Percentiles rank a stretch among this genome's conserved stretches.
Evolutionary conservation across 345 rosid species (phyloP).

Genomic region (Eucalyptus sp.): DNA sequence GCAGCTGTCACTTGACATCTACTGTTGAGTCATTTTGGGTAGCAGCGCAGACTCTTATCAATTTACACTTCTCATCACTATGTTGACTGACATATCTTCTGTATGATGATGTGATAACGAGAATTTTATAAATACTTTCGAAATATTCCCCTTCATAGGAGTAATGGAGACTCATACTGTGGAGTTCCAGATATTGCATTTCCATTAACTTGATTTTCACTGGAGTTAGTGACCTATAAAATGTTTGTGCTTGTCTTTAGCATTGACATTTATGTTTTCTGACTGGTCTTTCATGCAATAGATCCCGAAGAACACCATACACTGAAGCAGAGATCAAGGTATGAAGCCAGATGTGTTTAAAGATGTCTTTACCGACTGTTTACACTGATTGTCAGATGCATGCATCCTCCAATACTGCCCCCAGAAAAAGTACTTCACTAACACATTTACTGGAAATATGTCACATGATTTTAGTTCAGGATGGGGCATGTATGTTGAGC

Average conservation of each 20-base stretch:
- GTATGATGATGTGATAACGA: background rate
- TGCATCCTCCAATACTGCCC: background rate
- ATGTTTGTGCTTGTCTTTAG: background rate
- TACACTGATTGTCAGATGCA: background rate
- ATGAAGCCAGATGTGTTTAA: background rate
- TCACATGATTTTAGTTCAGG: background rate
- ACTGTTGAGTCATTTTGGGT: background rate
- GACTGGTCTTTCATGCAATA: background rate
- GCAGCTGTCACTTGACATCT: background rate
- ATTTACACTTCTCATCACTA: background rate
- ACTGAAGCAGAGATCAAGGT: constrained; percentile 11
- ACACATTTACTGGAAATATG: background rate
- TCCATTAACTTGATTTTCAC: background rate
- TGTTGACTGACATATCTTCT: background rate
- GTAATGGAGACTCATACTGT: background rate
- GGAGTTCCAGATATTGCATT: background rate
- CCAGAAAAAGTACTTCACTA: background rate
- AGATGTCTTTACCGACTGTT: background rate
- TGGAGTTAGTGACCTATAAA: background rate
- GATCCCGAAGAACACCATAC: constrained; percentile 1
- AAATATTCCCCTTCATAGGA: background rate
- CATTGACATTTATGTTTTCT: background rate
- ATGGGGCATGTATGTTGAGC: background rate
- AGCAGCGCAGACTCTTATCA: background rate
- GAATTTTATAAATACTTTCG: background rate